Evolutionary conservation across 176 grass and related monocot species (phyloP), one percentile per base, ranked within the genome.

Genomic region (Saccharum spontaneum): DNA sequence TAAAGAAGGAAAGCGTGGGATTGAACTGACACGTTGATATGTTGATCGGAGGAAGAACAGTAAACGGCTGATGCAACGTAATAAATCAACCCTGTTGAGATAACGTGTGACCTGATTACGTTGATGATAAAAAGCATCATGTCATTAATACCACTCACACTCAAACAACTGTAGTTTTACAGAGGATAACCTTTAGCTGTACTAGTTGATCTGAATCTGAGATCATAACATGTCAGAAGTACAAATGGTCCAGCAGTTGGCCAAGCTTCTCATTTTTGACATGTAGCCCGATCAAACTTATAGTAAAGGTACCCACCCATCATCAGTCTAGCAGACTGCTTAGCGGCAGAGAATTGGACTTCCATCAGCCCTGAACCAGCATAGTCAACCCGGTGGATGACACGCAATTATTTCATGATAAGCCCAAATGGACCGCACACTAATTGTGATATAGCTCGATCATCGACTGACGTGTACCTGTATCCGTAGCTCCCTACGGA

Each of bases 401-500:
- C 78, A 85, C 23, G 73, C 39, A 45, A 44, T 72, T 82, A 82
- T 78, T 38, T 66, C 33, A 4, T 26, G 43, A 90, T 78, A 67
- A 73, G 50, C 64, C 3, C 22, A 67, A 39, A 48, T 45, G 79
- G 38, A 10, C 88, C 74, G 82, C 37, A 30, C 75, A 38, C 75
- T 74, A 83, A 87, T 79, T 59, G 48, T 59, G 43, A 60, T 43
- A 59, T 26, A 36, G 83, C 34, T 72, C 38, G 18, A 33, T 30
- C 34, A 79, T 68, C 49, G 6, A n/a, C 30, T 79, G 89, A 79
- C 12, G 7, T 69, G 68, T 79, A 68, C 89, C 44, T 74, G 46
- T 33, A 87, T 30, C 89, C 69, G 84, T 83, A 83, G 30, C 68
- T 75, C 79, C 79, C 83, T 15, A 15, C 45, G 13, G 45, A 15